These are phyloP conservation scores for Rhodotorula diobovata DNA, from an alignment of 768 basidiomycete species.

Conservation along the genomic window DNA sequence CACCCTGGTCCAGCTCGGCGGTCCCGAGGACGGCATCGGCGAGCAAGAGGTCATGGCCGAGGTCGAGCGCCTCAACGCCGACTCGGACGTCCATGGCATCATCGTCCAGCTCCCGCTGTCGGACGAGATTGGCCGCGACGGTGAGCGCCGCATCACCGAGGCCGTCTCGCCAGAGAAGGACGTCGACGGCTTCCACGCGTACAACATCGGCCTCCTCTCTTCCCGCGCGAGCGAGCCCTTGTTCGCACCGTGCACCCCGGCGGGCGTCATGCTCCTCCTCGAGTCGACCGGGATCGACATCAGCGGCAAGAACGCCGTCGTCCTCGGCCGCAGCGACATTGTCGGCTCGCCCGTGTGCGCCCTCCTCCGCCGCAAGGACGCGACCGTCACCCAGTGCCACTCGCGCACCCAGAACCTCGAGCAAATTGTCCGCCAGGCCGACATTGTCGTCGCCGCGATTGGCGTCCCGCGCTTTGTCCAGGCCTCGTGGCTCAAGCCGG, in stretches of 20 bases:
- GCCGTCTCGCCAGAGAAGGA: slow-evolving; percentile 90
- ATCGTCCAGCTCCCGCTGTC: slow-evolving; percentile 93
- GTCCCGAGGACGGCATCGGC: slow-evolving; percentile 41
- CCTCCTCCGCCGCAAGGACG: slow-evolving; percentile 80
- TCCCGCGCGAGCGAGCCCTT: slow-evolving; percentile 84
- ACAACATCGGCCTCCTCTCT: slow-evolving; percentile 92
- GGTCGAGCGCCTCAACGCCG: slow-evolving; percentile 76
- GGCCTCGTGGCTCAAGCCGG: slow-evolving; percentile 91
- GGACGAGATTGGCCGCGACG: slow-evolving; percentile 70
- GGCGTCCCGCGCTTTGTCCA: slow-evolving; percentile 85
- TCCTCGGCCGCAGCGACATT: slow-evolving; percentile 94
- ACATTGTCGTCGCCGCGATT: slow-evolving; percentile 94
- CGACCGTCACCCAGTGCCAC: slow-evolving; percentile 97
- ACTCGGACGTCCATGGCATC: slow-evolving; percentile 76
- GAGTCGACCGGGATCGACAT: slow-evolving; percentile 77
- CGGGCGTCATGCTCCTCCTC: slow-evolving; percentile 82
- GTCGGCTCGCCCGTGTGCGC: slow-evolving; percentile 93
- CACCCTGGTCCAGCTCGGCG: slow-evolving; percentile 60
- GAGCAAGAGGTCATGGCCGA: slow-evolving; percentile 53
- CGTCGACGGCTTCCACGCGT: slow-evolving; percentile 97
- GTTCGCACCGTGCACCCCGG: slow-evolving; percentile 91
- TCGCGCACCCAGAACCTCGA: slow-evolving; percentile 78
- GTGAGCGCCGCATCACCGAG: slow-evolving; percentile 88
- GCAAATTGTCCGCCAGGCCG: slow-evolving; percentile 74
- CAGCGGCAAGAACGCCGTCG: slow-evolving; percentile 75